Evolutionary conservation across 2,329 filamentous ascomycete species (phyloP).

Genomic region (Sporothrix mexicana): DNA sequence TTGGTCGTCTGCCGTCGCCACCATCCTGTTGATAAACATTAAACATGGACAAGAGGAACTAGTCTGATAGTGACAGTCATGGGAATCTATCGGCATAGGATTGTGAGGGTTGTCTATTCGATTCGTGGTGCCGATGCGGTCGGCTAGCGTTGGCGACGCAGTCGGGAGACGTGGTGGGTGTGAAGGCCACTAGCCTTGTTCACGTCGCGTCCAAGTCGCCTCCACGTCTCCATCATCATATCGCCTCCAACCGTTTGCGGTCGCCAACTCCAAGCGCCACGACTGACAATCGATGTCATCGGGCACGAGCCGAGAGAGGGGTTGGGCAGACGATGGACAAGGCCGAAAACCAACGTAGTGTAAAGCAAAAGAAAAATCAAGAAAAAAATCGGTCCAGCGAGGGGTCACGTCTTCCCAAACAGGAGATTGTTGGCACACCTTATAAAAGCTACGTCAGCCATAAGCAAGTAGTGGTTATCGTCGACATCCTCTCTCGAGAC

Average conservation of each 20-base stretch:
- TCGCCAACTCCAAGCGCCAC: background rate
- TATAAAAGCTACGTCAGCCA: slow-evolving; percentile 20
- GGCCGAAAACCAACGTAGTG: background rate
- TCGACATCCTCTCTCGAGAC: background rate
- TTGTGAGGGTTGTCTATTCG: no score
- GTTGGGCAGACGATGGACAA: background rate
- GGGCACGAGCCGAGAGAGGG: background rate
- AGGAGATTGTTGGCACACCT: slow-evolving; percentile 13
- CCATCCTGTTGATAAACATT: background rate
- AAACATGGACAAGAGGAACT: no score
- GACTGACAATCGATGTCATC: background rate
- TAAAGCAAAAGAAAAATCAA: background rate
- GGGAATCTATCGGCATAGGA: no score
- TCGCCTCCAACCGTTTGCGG: background rate
- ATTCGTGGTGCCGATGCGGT: background rate
- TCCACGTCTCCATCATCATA: background rate
- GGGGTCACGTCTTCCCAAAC: background rate
- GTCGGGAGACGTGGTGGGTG: background rate
- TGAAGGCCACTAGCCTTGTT: background rate
- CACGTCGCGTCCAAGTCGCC: background rate
- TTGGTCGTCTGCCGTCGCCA: background rate
- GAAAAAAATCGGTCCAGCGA: background rate
- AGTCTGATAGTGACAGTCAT: background rate
- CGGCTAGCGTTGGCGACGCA: slow-evolving; percentile 5
- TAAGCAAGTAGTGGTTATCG: background rate